These are phyloP conservation scores for Sonneratia caseolaris DNA, from an alignment of 345 rosid species.

Conservation along the genomic window DNA sequence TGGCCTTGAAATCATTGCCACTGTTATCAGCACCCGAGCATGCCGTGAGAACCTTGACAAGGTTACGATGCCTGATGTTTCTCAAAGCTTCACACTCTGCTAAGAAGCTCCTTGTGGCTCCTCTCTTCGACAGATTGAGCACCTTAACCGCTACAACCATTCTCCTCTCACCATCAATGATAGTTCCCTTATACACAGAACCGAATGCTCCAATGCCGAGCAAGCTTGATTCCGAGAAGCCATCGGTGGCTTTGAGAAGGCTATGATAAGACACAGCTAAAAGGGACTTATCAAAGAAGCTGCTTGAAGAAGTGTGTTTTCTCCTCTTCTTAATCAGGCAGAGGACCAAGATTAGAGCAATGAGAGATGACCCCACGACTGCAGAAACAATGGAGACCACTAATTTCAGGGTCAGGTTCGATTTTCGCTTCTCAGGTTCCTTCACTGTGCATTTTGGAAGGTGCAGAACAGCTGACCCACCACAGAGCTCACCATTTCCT, in stretches of 20 bases:
- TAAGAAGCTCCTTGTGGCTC: conserved; percentile 8
- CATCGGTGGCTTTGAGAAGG: conserved; percentile 3
- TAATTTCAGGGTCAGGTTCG: not conserved
- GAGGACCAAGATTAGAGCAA: not conserved
- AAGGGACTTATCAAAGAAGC: not conserved
- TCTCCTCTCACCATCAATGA: not conserved
- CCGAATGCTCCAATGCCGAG: not conserved
- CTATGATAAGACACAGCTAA: not conserved
- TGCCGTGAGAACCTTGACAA: conserved; percentile 13
- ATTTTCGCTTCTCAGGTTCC: not conserved
- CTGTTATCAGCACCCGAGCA: conserved; percentile 13
- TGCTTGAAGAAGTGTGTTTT: not conserved
- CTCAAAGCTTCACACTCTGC: conserved; percentile 17
- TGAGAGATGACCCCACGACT: no score
- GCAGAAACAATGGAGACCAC: not conserved
- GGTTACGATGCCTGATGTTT: conserved; percentile 14
- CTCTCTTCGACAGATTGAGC: not conserved
- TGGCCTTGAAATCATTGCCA: conserved; percentile 15
- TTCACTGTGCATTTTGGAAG: conserved; percentile 1
- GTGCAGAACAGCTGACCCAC: conserved; percentile 9
- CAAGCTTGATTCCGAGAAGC: conserved; percentile 1
- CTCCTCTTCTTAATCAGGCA: not conserved
- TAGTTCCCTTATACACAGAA: conserved; percentile 3
- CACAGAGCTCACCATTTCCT: conserved; percentile 23
- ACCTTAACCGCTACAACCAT: not conserved